A percentile compares a stretch with the other conserved stretches of the same genome.
These are phyloP conservation scores for Oryza coarctata DNA, from an alignment of 176 grass and related monocot species.

Conservation along the genomic window DNA sequence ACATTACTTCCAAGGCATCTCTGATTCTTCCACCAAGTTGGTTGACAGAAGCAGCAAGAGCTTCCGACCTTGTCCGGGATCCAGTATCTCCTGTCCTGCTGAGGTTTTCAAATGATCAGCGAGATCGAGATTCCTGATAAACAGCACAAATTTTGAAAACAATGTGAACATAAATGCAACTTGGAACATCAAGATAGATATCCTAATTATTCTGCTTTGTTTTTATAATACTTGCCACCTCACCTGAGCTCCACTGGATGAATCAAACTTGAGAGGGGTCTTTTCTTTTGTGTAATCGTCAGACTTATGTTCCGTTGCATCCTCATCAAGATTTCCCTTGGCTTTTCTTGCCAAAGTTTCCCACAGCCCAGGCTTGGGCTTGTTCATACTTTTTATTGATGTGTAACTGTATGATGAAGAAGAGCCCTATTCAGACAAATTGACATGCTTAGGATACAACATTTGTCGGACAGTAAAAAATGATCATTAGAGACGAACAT, in stretches of 20 bases:
- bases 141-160: neutral
- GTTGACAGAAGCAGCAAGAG: slow-evolving; percentile 87
- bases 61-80: slow-evolving; percentile 46
- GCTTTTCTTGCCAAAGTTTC: slow-evolving; percentile 68
- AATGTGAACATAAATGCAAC: neutral
- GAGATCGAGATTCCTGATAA: slow-evolving; percentile 20
- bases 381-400: slow-evolving; percentile 64
- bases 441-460: neutral
- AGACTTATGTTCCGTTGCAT: slow-evolving; percentile 48
- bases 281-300: slow-evolving; percentile 32
- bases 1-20: slow-evolving; percentile 80
- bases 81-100: slow-evolving; percentile 50
- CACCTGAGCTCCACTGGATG: slow-evolving; percentile 41
- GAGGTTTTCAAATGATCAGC: slow-evolving; percentile 43
- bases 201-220: neutral
- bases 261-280: slow-evolving; percentile 18
- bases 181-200: neutral
- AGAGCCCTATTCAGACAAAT: slow-evolving; percentile 37
- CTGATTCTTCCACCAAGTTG: slow-evolving; percentile 83
- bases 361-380: slow-evolving; percentile 74
- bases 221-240: neutral
- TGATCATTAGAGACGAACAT: neutral
- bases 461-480: neutral
- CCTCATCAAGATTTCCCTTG: slow-evolving; percentile 75
- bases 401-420: slow-evolving; percentile 59